Conservation (phyloP, 345 rosid species). For the Populus ilicifolia region DNA sequence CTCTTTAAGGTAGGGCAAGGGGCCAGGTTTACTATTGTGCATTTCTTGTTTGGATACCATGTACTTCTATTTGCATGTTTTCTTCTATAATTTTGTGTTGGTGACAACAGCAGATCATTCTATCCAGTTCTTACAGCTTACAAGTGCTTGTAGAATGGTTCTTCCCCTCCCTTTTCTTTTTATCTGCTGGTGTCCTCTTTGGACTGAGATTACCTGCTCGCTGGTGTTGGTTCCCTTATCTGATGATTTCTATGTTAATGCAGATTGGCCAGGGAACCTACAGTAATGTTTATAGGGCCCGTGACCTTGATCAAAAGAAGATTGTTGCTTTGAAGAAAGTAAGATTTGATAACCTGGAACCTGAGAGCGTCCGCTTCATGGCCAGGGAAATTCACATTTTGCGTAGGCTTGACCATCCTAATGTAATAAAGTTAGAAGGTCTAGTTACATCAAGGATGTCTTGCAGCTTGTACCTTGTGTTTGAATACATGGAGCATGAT, state of each 20-base stretch:
- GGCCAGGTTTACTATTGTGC: not conserved
- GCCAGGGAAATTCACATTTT: constrained; percentile 93
- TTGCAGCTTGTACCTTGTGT: constrained; percentile 95
- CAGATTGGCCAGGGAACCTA: constrained; percentile 99
- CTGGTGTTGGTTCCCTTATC: constrained; percentile 5
- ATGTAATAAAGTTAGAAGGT: constrained; percentile 93
- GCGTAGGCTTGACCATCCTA: constrained; percentile 90
- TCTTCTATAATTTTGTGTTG: not conserved
- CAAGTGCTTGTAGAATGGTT: not conserved
- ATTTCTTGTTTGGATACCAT: not conserved
- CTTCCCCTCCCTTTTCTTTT: not conserved
- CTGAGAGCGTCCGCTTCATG: constrained; percentile 96
- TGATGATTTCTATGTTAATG: constrained; percentile 22
- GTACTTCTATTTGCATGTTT: not conserved
- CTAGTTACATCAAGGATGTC: constrained; percentile 99
- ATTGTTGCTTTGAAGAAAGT: constrained; percentile 96
- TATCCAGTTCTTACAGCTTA: not conserved
- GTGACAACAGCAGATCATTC: not conserved
- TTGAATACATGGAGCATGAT: constrained; percentile 99
- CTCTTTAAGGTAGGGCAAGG: not conserved
- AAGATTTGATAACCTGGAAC: constrained; percentile 91
- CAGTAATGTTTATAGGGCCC: constrained; percentile 92
- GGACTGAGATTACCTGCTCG: not conserved
- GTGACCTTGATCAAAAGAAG: constrained; percentile 89
- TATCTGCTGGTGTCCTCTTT: not conserved